These are phyloP conservation scores for Suillus clintonianus DNA, from an alignment of 768 basidiomycete genomes.

Conservation along the genomic window DNA sequence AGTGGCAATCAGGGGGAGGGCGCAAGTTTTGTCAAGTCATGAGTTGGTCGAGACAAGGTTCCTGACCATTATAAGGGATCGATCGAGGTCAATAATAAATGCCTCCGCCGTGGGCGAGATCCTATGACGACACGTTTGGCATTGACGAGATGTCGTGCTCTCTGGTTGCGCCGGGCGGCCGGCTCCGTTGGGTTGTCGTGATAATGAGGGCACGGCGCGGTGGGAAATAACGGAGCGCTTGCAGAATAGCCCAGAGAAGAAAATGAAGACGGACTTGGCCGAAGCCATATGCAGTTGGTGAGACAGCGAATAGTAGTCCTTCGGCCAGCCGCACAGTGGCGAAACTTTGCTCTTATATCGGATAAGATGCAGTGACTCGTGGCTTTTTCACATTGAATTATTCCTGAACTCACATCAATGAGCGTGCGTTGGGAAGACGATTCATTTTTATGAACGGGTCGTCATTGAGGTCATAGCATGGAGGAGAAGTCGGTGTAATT, in stretches of 20 bases:
- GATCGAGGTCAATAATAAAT: background rate
- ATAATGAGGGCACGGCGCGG: background rate
- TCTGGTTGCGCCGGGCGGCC: background rate
- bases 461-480: background rate
- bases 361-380: background rate
- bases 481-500: constrained; percentile 7
- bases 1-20: background rate
- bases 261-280: background rate
- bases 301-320: background rate
- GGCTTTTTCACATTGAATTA: background rate
- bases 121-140: background rate
- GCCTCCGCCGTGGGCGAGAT: background rate
- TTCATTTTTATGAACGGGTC: background rate
- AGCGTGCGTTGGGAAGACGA: background rate
- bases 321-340: background rate
- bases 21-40: background rate
- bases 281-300: background rate
- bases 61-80: background rate
- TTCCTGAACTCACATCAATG: background rate
- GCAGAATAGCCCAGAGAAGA: background rate
- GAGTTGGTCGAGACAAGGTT: background rate
- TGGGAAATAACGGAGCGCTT: constrained; percentile 1
- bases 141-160: background rate
- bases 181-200: background rate
- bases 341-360: background rate